Conservation (phyloP, 1,284 basidiomycete genomes). For the Cystobasidium pallidum region DNA sequence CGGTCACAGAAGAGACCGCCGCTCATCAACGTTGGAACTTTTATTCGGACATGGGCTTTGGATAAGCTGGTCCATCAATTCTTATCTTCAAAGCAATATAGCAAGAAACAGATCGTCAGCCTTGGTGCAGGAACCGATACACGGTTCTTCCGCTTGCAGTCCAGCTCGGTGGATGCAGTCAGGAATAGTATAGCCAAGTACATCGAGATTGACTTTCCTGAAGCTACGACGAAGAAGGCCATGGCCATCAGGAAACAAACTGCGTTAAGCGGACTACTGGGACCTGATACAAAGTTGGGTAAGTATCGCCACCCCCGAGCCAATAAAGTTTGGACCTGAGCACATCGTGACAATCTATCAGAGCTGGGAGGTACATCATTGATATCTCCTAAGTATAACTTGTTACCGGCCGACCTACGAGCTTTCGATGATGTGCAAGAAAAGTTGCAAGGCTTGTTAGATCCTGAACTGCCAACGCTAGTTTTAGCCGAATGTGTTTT, state of each 20-base stretch:
- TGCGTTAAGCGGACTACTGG: constrained; percentile 65
- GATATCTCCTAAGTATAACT: constrained; percentile 68
- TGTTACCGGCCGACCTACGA: constrained; percentile 76
- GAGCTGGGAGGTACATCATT: constrained; percentile 72
- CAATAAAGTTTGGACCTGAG: neutral
- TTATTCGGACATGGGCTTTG: constrained; percentile 77
- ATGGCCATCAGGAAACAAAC: constrained; percentile 67
- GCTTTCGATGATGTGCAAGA: constrained; percentile 55
- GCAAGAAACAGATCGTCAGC: constrained; percentile 74
- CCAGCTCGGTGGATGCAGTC: constrained; percentile 58
- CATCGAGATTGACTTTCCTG: constrained; percentile 86
- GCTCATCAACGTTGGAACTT: constrained; percentile 93
- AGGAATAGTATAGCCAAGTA: constrained; percentile 61
- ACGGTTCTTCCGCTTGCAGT: constrained; percentile 73
- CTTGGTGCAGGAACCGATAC: constrained; percentile 92
- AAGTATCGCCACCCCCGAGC: constrained; percentile 22
- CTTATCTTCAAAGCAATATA: constrained; percentile 58
- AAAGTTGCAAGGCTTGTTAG: constrained; percentile 59
- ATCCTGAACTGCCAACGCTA: constrained; percentile 71
- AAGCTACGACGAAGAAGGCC: constrained; percentile 79
- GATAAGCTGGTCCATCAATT: constrained; percentile 78
- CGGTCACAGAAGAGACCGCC: constrained; percentile 61
- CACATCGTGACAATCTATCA: constrained; percentile 52
- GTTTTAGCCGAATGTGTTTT: constrained; percentile 89
- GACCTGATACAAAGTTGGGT: constrained; percentile 56